phyloP scores from a whole-genome alignment of 1,284 basidiomycete genomes.

The Austropuccinia psidii region DNA sequence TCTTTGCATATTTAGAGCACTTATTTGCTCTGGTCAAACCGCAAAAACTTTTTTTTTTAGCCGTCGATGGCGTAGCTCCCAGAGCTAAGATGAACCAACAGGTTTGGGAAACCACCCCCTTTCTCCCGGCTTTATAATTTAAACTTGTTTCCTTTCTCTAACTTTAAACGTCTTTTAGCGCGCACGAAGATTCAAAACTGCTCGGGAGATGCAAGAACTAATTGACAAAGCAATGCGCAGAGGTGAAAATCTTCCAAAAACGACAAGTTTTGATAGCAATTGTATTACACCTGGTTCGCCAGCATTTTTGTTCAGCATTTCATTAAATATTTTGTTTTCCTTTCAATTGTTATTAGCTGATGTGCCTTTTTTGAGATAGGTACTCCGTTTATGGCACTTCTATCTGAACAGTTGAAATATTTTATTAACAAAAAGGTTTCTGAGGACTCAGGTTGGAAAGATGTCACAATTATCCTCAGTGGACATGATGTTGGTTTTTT shows the following conservation, averaged over 20 bases:
- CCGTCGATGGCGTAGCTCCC: slow-evolving; percentile 95
- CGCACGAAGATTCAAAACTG: slow-evolving; percentile 84
- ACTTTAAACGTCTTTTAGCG: slow-evolving; percentile 48
- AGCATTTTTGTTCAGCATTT: no score
- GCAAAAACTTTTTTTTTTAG: slow-evolving; percentile 65
- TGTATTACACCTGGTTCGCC: slow-evolving; percentile 90
- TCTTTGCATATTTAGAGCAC: slow-evolving; percentile 95
- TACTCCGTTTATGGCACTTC: slow-evolving; percentile 84
- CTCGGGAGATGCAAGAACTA: slow-evolving; percentile 81
- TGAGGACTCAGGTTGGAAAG: slow-evolving; percentile 88
- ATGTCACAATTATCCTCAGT: slow-evolving; percentile 84
- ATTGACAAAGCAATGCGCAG: slow-evolving; percentile 75
- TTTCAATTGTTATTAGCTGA: not conserved
- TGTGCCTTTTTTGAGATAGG: slow-evolving; percentile 55
- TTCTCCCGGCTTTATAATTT: not conserved
- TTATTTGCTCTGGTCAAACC: slow-evolving; percentile 96
- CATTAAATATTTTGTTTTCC: slow-evolving; percentile 9
- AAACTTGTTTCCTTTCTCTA: not conserved
- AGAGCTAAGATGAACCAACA: slow-evolving; percentile 99
- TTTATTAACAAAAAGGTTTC: slow-evolving; percentile 96
- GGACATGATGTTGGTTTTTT: slow-evolving; percentile 69
- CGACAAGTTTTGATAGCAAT: slow-evolving; percentile 96
- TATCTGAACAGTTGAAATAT: slow-evolving; percentile 86
- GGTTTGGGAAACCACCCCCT: slow-evolving; percentile 22
- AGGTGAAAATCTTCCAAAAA: slow-evolving; percentile 82